Conservation (phyloP, 2,329 filamentous ascomycete genomes). For the Cadophora malorum region DNA sequence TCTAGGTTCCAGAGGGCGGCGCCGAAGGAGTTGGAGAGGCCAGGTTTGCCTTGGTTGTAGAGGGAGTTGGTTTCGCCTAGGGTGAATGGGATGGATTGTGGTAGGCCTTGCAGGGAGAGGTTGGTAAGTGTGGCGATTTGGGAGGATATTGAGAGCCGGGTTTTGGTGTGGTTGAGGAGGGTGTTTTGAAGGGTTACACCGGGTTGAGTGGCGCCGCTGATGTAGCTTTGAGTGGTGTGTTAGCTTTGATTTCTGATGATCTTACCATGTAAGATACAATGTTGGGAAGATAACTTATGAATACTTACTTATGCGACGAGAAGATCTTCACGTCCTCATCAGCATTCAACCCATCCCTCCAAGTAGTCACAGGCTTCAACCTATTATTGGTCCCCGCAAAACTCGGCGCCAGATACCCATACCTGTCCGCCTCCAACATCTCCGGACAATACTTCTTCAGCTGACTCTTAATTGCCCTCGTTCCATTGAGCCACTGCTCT, state of each 20-base stretch:
- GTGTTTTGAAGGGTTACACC: slow-evolving; percentile 68
- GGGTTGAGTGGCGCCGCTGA: slow-evolving; percentile 62
- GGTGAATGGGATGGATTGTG: slow-evolving; percentile 41
- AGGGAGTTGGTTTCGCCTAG: slow-evolving; percentile 62
- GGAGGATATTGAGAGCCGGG: slow-evolving; percentile 53
- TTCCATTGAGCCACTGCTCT: slow-evolving; percentile 63
- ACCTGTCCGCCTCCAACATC: slow-evolving; percentile 49
- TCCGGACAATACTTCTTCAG: slow-evolving; percentile 58
- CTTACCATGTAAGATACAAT: too few relatives aligned
- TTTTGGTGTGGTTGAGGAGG: slow-evolving; percentile 67
- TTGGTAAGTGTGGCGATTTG: slow-evolving; percentile 42
- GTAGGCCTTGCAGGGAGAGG: slow-evolving; percentile 44
- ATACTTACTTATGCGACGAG: slow-evolving; percentile 69
- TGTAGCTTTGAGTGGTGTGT: slow-evolving; percentile 56
- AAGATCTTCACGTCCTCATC: slow-evolving; percentile 59
- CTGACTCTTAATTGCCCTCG: slow-evolving; percentile 53
- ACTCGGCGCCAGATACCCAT: slow-evolving; percentile 63
- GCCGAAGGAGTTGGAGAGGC: slow-evolving; percentile 69
- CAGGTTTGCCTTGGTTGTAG: slow-evolving; percentile 65
- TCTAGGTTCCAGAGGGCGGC: slow-evolving; percentile 70
- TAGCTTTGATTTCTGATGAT: too few relatives aligned
- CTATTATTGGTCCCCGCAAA: slow-evolving; percentile 60
- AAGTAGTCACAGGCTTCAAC: slow-evolving; percentile 57
- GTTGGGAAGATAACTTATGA: too few relatives aligned
- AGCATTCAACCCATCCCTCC: slow-evolving; percentile 58